Conservation (phyloP, 805 yeast genomes). For the Metschnikowia lachancei region DNA sequence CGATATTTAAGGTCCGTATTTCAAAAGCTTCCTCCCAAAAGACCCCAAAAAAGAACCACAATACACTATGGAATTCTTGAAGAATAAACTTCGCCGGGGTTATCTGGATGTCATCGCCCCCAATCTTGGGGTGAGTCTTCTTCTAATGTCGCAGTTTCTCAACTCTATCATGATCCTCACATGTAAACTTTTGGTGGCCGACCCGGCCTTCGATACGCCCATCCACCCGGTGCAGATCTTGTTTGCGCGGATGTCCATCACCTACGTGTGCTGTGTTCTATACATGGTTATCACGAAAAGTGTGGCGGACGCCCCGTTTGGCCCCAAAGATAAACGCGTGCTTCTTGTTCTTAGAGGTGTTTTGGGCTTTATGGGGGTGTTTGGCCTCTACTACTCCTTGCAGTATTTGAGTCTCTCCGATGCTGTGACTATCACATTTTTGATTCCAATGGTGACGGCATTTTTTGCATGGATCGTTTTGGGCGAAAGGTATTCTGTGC, state of each 20-base stretch:
- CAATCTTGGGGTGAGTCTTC: slow-evolving; percentile 51
- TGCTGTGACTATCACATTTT: slow-evolving; percentile 74
- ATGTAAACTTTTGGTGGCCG: slow-evolving; percentile 71
- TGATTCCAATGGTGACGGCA: slow-evolving; percentile 75
- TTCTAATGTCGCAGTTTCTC: slow-evolving; percentile 65
- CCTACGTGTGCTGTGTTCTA: slow-evolving; percentile 54
- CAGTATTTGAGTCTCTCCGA: slow-evolving; percentile 75
- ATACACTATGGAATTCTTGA: slow-evolving; percentile 1
- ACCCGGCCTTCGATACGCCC: slow-evolving; percentile 54
- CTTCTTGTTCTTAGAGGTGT: slow-evolving; percentile 61
- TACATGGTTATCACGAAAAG: slow-evolving; percentile 51
- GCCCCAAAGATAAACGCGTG: slow-evolving; percentile 57
- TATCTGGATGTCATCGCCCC: slow-evolving; percentile 13
- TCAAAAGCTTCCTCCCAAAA: neutral
- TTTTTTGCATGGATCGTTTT: slow-evolving; percentile 66
- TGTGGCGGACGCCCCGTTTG: slow-evolving; percentile 64
- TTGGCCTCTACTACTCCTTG: slow-evolving; percentile 72
- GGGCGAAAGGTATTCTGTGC: slow-evolving; percentile 59
- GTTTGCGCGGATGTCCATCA: slow-evolving; percentile 72
- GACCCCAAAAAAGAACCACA: neutral
- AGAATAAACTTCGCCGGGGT: neutral
- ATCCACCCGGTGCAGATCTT: slow-evolving; percentile 78
- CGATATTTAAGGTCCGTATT: too few relatives aligned
- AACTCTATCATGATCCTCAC: slow-evolving; percentile 74
- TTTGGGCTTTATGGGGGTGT: slow-evolving; percentile 73